Evolutionary conservation across 2,329 filamentous ascomycete species (phyloP).

Genomic region (Knoxdaviesia capensis): DNA sequence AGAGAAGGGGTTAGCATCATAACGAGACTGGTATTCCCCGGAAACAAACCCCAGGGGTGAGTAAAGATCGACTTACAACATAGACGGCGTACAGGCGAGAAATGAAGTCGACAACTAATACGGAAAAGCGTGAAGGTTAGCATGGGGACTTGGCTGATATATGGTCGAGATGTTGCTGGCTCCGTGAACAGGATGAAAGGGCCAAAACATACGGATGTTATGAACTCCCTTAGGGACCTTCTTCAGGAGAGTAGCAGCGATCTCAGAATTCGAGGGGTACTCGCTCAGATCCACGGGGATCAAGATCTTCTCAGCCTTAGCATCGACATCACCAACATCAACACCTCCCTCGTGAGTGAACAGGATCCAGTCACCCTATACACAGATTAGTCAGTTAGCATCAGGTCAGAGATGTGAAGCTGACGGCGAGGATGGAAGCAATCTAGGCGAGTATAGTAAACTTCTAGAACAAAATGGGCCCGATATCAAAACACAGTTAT

Average conservation of each 20-base stretch:
- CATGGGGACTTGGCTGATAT: too few relatives aligned
- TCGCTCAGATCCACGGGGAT: conserved; percentile 87
- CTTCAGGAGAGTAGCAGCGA: conserved; percentile 65
- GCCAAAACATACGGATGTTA: conserved; percentile 42
- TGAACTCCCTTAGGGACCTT: conserved; percentile 91
- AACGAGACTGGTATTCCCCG: too few relatives aligned
- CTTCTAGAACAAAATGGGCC: too few relatives aligned
- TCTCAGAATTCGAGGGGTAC: conserved; percentile 91
- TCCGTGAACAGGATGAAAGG: background rate
- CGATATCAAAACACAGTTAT: too few relatives aligned
- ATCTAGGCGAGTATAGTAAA: too few relatives aligned
- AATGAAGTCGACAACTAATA: conserved; percentile 78
- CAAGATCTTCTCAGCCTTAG: conserved; percentile 95
- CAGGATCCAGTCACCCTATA: conserved; percentile 94
- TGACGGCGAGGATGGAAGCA: too few relatives aligned
- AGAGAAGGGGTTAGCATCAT: too few relatives aligned
- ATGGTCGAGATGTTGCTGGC: background rate
- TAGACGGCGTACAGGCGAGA: conserved; percentile 95
- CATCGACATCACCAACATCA: conserved; percentile 96
- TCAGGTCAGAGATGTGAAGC: too few relatives aligned
- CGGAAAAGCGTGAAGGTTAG: too few relatives aligned
- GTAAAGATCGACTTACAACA: conserved; percentile 22
- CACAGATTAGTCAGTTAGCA: conserved; percentile 11
- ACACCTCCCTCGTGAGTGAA: conserved; percentile 99
- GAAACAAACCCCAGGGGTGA: too few relatives aligned